Evolutionary conservation across 2,329 filamentous ascomycete species (phyloP), one percentile per base, ranked within the genome.

Genomic region (Emmonsiellopsis sp.): DNA sequence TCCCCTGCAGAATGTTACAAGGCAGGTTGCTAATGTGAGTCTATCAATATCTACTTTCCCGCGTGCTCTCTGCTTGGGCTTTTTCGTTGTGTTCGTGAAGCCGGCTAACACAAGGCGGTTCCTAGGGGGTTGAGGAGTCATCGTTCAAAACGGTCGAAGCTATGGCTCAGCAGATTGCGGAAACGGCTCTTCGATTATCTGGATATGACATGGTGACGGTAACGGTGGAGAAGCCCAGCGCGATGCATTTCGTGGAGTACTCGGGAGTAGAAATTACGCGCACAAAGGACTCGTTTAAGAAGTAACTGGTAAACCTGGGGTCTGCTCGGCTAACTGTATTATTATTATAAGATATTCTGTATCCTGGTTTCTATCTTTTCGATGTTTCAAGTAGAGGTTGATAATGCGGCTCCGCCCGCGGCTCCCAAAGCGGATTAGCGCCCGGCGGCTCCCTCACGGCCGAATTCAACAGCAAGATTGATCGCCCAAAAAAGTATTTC

Each of bases 141-240:
- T 64, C 69, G 1, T 79, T 76, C 61, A 69, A 75, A 60, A 79
- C 75, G 0, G 71, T 79, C 13, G 76, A 79, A 62, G 73, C 76
- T 5, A 62, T 79, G 50, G 76, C 75, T 32, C 76, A 75, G 2
- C 72, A 71, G 26, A 66, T 78, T 32, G 74, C 74, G 32, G 69
- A 69, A 48, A 73, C 73, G 52, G 71, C 70, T 41, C 76, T 74
- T 11, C 63, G 74, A 53, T 68, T 72, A 37, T 75, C 73, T 59
- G 69, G 64, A 8, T 70, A 77, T 52, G 68, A 73, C 46, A 65
- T 71, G 50, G 72, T 77, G 32, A 77, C 73, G 1, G 74, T 78
- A 3, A 62, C 60, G 44, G 71, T 76, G 16, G 73, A 78, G 57
- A 79, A 79, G 58, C 75, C 75, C 9, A 77, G 72, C 58, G 76